A percentile compares a stretch with the other conserved stretches of the same genome.
phyloP scores from a whole-genome alignment of 371 early-diverging fungal genomes.

The Lichtheimia ramosa region DNA sequence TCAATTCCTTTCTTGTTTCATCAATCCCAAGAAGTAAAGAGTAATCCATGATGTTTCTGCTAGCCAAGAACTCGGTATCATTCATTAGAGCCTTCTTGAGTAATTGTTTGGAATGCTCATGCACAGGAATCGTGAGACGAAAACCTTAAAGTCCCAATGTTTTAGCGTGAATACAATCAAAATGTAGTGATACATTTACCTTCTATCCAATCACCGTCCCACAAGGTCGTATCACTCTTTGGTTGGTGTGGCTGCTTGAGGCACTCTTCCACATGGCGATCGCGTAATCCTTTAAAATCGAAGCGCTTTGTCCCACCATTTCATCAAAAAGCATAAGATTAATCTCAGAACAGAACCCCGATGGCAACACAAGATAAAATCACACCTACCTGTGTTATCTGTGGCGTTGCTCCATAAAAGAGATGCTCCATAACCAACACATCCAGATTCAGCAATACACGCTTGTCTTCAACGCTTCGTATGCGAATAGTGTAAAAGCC shows the following conservation, averaged over 20 bases:
- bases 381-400: slow-evolving; percentile 57
- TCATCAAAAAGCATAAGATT: too few relatives aligned
- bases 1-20: slow-evolving; percentile 72
- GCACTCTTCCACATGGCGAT: slow-evolving; percentile 49
- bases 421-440: slow-evolving; percentile 95
- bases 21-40: slow-evolving; percentile 90
- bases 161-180: neutral
- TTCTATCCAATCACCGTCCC: slow-evolving; percentile 73
- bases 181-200: slow-evolving; percentile 19
- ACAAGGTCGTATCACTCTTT: slow-evolving; percentile 52
- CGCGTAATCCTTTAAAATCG: slow-evolving; percentile 88
- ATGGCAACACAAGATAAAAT: neutral
- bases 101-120: slow-evolving; percentile 77
- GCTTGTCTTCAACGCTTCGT: slow-evolving; percentile 68
- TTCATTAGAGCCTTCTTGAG: slow-evolving; percentile 75
- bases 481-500: slow-evolving; percentile 86
- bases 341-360: too few relatives aligned
- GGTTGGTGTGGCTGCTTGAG: slow-evolving; percentile 19
- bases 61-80: slow-evolving; percentile 84
- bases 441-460: slow-evolving; percentile 69
- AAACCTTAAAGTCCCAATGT: neutral
- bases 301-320: slow-evolving; percentile 54
- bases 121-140: slow-evolving; percentile 26
- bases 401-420: slow-evolving; percentile 68
- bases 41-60: slow-evolving; percentile 93